A percentile compares a stretch with the other conserved stretches of the same genome.
These are phyloP conservation scores for Phlyctochytrium arcticum DNA, from an alignment of 192 early-diverging fungal species.

Conservation along the genomic window DNA sequence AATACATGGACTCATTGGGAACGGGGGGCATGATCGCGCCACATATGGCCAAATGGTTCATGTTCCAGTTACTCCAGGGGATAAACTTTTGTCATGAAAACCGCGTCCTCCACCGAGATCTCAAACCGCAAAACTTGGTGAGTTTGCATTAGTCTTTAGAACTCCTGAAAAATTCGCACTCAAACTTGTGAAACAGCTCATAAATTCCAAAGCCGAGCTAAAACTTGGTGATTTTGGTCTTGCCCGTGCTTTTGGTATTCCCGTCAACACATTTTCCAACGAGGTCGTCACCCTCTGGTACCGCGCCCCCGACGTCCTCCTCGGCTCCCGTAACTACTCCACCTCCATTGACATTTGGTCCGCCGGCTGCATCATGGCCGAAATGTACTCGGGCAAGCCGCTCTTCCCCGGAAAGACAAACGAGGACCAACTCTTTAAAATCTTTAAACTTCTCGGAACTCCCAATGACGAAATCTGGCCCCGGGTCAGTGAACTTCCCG, in stretches of 20 bases:
- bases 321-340: conserved; percentile 91
- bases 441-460: conserved; percentile 91
- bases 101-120: conserved; percentile 87
- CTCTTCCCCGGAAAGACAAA: conserved; percentile 93
- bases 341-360: conserved; percentile 99
- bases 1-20: conserved; percentile 88
- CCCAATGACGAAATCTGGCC: conserved; percentile 76
- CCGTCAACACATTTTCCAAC: conserved; percentile 91
- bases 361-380: conserved; percentile 97
- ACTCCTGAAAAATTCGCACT: conserved; percentile 45
- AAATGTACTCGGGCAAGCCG: conserved; percentile 72
- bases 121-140: conserved; percentile 74
- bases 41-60: conserved; percentile 69
- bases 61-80: conserved; percentile 95
- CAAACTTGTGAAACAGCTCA: conserved; percentile 47
- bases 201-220: conserved; percentile 67
- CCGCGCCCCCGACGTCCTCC: conserved; percentile 89
- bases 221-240: conserved; percentile 92
- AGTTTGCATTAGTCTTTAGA: conserved; percentile 54
- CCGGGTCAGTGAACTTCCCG: conserved; percentile 77
- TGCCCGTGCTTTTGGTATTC: conserved; percentile 95
- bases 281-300: conserved; percentile 99
- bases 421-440: conserved; percentile 97
- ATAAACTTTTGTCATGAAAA: conserved; percentile 98
- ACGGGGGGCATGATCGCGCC: conserved; percentile 62